phyloP scores from a whole-genome alignment of 345 rosid species.

The Orychophragmus violaceus region DNA sequence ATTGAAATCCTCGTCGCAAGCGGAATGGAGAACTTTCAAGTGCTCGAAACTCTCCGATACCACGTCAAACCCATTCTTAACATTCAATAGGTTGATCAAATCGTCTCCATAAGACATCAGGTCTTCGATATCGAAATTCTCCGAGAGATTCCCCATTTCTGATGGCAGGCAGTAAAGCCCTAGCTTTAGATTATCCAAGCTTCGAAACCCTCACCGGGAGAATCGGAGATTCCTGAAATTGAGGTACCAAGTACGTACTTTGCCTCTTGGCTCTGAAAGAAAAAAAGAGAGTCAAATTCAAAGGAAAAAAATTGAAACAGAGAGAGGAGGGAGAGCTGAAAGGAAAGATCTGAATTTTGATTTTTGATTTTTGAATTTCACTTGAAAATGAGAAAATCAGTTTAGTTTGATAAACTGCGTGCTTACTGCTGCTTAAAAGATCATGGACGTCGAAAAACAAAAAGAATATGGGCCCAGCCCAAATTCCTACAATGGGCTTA shows the following conservation, averaged over 20 bases:
- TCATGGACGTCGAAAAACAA: background rate
- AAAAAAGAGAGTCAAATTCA: background rate
- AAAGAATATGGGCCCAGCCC: background rate
- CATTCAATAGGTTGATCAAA: slow-evolving; percentile 46
- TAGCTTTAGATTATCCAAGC: background rate
- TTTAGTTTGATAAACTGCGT: background rate
- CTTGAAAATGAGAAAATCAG: background rate
- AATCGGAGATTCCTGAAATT: background rate
- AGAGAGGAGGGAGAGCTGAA: background rate
- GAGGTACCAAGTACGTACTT: background rate
- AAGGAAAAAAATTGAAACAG: background rate
- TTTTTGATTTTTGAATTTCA: background rate
- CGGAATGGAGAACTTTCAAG: slow-evolving; percentile 37
- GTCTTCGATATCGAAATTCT: slow-evolving; percentile 42
- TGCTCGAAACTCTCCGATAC: slow-evolving; percentile 43
- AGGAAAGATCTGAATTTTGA: slow-evolving; percentile 1
- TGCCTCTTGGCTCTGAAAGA: background rate
- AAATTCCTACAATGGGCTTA: background rate
- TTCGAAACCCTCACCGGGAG: background rate
- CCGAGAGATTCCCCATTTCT: slow-evolving; percentile 45
- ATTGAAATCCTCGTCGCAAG: slow-evolving; percentile 43
- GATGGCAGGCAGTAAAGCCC: background rate
- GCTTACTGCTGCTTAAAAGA: too few relatives aligned
- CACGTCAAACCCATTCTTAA: slow-evolving; percentile 32
- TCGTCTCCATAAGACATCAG: slow-evolving; percentile 53